A percentile compares a stretch with the other conserved stretches of the same genome.
Evolutionary conservation across 1,139 yeast species (phyloP).

Genomic region (Candida glucosophila): DNA sequence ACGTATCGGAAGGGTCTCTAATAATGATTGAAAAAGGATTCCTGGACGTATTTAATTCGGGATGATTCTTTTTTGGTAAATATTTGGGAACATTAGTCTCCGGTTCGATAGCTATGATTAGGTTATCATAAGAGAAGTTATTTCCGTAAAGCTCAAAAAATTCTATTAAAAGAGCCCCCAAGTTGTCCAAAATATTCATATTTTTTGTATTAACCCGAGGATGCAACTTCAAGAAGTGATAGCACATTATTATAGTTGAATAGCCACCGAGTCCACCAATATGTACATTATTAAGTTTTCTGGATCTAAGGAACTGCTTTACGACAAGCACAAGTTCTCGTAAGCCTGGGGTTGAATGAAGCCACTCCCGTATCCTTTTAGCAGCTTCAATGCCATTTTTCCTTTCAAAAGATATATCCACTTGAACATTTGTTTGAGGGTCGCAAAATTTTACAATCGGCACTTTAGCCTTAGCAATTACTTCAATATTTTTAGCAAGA

Average conservation of each 20-base stretch:
- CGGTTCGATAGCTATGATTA: slow-evolving; percentile 54
- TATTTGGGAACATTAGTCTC: slow-evolving; percentile 44
- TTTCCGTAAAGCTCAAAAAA: slow-evolving; percentile 94
- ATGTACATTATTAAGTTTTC: slow-evolving; percentile 84
- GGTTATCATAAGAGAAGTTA: slow-evolving; percentile 78
- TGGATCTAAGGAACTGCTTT: slow-evolving; percentile 76
- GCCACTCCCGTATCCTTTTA: slow-evolving; percentile 68
- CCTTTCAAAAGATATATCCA: slow-evolving; percentile 89
- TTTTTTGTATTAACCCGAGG: slow-evolving; percentile 66
- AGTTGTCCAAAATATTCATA: slow-evolving; percentile 62
- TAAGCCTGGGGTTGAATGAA: slow-evolving; percentile 65
- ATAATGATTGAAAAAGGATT: slow-evolving; percentile 65
- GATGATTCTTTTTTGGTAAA: slow-evolving; percentile 47
- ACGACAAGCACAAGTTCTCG: slow-evolving; percentile 78
- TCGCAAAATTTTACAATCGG: slow-evolving; percentile 94
- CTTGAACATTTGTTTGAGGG: slow-evolving; percentile 58
- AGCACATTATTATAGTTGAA: slow-evolving; percentile 80
- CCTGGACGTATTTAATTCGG: slow-evolving; percentile 44
- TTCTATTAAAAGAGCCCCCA: slow-evolving; percentile 85
- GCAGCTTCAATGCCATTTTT: slow-evolving; percentile 85
- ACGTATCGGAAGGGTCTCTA: slow-evolving; percentile 82
- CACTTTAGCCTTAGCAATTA: slow-evolving; percentile 86
- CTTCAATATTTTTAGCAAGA: slow-evolving; percentile 70
- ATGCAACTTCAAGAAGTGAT: slow-evolving; percentile 73
- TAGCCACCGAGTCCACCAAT: slow-evolving; percentile 96